Percentiles rank a stretch among this genome's conserved stretches.
Conservation (phyloP, 768 basidiomycete species). For the Psilocybe subaeruginosa region DNA sequence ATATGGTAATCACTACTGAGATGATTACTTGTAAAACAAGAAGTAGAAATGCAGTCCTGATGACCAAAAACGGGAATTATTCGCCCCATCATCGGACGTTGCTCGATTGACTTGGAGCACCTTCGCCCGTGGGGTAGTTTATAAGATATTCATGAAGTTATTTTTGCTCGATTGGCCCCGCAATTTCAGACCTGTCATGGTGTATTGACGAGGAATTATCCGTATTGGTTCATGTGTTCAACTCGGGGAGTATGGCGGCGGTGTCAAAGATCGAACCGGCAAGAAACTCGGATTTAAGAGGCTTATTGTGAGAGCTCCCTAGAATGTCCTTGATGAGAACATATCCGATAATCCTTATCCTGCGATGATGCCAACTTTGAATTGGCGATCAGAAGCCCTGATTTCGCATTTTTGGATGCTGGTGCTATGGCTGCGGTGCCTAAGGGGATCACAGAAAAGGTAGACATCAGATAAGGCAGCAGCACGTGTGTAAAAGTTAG, state of each 20-base stretch:
- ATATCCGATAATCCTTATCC: too few species aligned
- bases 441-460: too few species aligned
- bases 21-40: not conserved
- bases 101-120: not conserved
- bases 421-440: too few species aligned
- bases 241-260: too few species aligned
- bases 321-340: too few species aligned
- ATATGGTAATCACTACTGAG: not conserved
- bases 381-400: too few species aligned
- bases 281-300: not conserved
- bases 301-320: not conserved
- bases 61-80: slow-evolving; percentile 25
- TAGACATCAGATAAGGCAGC: too few species aligned
- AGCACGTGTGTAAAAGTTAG: too few species aligned
- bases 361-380: too few species aligned
- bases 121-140: not conserved
- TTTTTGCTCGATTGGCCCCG: not conserved
- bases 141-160: not conserved
- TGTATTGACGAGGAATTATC: not conserved
- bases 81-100: slow-evolving; percentile 33
- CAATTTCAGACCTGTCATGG: not conserved
- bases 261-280: not conserved
- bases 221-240: not conserved
- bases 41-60: not conserved
- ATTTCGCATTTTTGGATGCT: too few species aligned